These are phyloP conservation scores for Phytophthora ramorum DNA, from an alignment of 352 stramenopile genomes.

Conservation along the genomic window DNA sequence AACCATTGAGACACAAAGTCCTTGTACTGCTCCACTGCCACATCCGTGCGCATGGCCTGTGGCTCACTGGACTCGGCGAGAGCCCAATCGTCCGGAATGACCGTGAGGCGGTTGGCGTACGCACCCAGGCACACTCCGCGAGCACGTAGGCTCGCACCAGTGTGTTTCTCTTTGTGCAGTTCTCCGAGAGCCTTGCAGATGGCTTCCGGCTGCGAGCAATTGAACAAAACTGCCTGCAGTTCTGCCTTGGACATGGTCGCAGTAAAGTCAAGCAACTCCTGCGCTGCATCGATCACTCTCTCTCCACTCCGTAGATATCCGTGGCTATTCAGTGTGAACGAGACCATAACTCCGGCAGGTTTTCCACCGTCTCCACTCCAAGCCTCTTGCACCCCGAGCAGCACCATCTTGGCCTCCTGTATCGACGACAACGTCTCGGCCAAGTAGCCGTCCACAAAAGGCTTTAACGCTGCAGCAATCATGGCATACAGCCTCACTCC, in stretches of 20 bases:
- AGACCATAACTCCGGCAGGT: conserved; percentile 70
- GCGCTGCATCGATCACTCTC: conserved; percentile 48
- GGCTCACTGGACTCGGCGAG: conserved; percentile 71
- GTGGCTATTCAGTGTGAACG: conserved; percentile 78
- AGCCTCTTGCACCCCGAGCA: conserved; percentile 65
- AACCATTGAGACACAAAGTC: conserved; percentile 81
- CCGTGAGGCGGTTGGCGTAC: conserved; percentile 91
- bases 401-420: conserved; percentile 84
- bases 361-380: conserved; percentile 20
- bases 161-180: conserved; percentile 43
- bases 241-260: conserved; percentile 14
- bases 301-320: conserved; percentile 84
- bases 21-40: conserved; percentile 71
- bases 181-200: conserved; percentile 79
- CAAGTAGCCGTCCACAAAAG: conserved; percentile 82
- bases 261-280: conserved; percentile 46
- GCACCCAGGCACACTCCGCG: conserved; percentile 63
- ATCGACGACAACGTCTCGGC: conserved; percentile 91
- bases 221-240: conserved; percentile 88
- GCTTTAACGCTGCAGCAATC: conserved; percentile 66
- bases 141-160: conserved; percentile 13
- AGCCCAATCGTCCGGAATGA: conserved; percentile 78
- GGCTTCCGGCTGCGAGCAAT: conserved; percentile 88
- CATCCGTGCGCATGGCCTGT: conserved; percentile 86
- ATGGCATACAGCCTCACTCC: conserved; percentile 78